Percentiles rank a stretch among this genome's conserved stretches.
These are phyloP conservation scores for Schoenoplectus tabernaemontani DNA, from an alignment of 202 grass and related monocot genomes.

Conservation along the genomic window DNA sequence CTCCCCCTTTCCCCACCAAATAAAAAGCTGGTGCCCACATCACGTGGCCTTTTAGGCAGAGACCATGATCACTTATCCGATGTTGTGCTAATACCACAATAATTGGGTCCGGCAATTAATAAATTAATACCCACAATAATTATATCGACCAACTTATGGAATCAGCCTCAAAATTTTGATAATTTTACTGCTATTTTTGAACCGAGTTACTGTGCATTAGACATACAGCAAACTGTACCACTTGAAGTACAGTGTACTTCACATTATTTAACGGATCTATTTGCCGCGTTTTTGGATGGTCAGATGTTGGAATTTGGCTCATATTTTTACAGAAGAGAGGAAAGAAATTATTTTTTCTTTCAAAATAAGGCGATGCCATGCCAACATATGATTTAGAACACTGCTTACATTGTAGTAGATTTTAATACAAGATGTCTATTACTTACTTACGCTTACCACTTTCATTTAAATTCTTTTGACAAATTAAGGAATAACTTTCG, in stretches of 20 bases:
- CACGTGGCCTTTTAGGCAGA: neutral
- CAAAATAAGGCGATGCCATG: too few relatives aligned
- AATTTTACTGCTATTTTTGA: neutral
- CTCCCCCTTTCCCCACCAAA: neutral
- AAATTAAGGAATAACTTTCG: too few relatives aligned
- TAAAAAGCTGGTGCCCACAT: neutral
- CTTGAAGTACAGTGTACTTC: neutral
- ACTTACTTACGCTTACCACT: neutral
- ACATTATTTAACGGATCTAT: neutral
- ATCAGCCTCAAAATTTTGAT: neutral
- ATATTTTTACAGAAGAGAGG: too few relatives aligned
- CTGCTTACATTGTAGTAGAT: too few relatives aligned
- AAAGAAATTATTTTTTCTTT: too few relatives aligned
- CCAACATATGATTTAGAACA: too few relatives aligned
- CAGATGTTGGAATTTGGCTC: neutral
- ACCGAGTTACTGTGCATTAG: neutral
- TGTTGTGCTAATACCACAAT: neutral
- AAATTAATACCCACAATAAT: neutral
- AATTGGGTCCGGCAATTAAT: neutral
- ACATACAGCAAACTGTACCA: neutral
- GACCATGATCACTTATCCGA: neutral
- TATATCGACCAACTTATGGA: neutral
- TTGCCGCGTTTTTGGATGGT: neutral
- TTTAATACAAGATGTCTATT: too few relatives aligned
- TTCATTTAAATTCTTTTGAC: too few relatives aligned